Percentiles rank a stretch among this genome's conserved stretches.
Conservation (phyloP, 495 filamentous ascomycete genomes). For the Penicillium lagena region DNA sequence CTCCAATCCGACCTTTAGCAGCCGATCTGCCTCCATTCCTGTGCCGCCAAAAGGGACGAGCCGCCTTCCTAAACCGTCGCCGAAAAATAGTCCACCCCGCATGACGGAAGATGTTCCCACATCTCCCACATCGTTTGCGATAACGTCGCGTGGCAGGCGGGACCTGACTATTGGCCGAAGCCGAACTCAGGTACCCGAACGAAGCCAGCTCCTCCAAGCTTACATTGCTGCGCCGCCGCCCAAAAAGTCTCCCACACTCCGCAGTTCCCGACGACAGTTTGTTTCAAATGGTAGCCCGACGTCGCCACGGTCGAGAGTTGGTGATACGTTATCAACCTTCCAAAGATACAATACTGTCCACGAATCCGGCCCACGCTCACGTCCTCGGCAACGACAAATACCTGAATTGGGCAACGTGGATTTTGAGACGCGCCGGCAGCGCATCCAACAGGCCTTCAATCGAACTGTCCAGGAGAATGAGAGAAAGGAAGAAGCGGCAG, state of each 20-base stretch:
- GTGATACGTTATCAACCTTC: conserved; percentile 39
- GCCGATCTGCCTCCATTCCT: conserved; percentile 21
- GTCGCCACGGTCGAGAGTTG: conserved; percentile 55
- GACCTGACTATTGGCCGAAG: conserved; percentile 25
- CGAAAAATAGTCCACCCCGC: conserved; percentile 25
- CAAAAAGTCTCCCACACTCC: conserved; percentile 65
- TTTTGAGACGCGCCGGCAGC: conserved; percentile 68
- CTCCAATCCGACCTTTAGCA: conserved; percentile 38
- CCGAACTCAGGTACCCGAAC: conserved; percentile 29
- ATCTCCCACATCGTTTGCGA: conserved; percentile 20
- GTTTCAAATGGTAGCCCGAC: conserved; percentile 67
- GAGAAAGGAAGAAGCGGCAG: conserved; percentile 46
- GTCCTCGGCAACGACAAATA: conserved; percentile 36
- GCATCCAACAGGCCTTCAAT: conserved; percentile 74
- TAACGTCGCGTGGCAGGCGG: conserved; percentile 28
- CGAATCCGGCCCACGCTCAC: conserved; percentile 24
- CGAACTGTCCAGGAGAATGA: conserved; percentile 67
- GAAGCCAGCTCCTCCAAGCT: conserved; percentile 51
- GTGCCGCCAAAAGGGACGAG: conserved; percentile 40
- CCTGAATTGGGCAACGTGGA: conserved; percentile 65
- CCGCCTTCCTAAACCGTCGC: conserved; percentile 37
- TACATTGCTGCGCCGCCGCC: conserved; percentile 58
- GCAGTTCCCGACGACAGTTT: conserved; percentile 77
- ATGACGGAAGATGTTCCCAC: conserved; percentile 18
- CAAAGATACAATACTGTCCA: conserved; percentile 25